A percentile compares a stretch with the other conserved stretches of the same genome.
These are phyloP conservation scores for Pseudoneurospora amorphoporcata DNA, from an alignment of 495 filamentous ascomycete species.

Conservation along the genomic window DNA sequence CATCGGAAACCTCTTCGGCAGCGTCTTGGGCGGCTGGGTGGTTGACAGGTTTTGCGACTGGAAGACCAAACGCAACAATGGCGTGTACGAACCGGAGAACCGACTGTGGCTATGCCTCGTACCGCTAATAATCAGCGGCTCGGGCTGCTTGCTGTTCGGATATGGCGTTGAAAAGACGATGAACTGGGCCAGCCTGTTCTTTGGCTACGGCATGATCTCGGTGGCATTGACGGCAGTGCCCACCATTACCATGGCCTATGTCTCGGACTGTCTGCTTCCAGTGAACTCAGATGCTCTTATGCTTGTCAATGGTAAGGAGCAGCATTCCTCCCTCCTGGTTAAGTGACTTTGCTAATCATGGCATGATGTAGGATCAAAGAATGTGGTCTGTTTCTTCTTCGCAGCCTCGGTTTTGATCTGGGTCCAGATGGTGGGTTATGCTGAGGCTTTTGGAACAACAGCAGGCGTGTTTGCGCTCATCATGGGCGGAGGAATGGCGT, in stretches of 20 bases:
- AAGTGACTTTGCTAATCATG: neutral
- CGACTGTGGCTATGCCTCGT: conserved; percentile 40
- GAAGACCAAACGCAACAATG: conserved; percentile 36
- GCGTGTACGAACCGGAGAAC: conserved; percentile 45
- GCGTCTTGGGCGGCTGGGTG: conserved; percentile 30
- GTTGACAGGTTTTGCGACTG: conserved; percentile 38
- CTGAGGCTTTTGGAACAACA: conserved; percentile 42
- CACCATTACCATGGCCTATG: conserved; percentile 25
- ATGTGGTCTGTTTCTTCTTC: conserved; percentile 24
- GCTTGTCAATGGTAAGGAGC: conserved; percentile 24
- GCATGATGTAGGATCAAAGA: conserved; percentile 16
- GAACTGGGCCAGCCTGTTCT: conserved; percentile 24
- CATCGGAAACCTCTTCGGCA: conserved; percentile 36
- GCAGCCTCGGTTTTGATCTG: conserved; percentile 32
- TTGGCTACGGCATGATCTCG: conserved; percentile 24
- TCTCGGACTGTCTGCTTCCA: conserved; percentile 23
- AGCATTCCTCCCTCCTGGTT: too few relatives aligned
- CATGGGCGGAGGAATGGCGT: conserved; percentile 17
- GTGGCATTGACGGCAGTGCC: conserved; percentile 25
- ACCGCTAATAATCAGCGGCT: conserved; percentile 26
- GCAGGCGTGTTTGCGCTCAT: conserved; percentile 34
- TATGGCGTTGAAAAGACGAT: conserved; percentile 21
- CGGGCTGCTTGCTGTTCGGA: conserved; percentile 29
- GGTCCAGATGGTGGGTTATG: conserved; percentile 39
- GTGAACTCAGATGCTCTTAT: conserved; percentile 26